These are phyloP conservation scores for Lenwebbia sp. DNA, from an alignment of 345 rosid species.

Conservation along the genomic window DNA sequence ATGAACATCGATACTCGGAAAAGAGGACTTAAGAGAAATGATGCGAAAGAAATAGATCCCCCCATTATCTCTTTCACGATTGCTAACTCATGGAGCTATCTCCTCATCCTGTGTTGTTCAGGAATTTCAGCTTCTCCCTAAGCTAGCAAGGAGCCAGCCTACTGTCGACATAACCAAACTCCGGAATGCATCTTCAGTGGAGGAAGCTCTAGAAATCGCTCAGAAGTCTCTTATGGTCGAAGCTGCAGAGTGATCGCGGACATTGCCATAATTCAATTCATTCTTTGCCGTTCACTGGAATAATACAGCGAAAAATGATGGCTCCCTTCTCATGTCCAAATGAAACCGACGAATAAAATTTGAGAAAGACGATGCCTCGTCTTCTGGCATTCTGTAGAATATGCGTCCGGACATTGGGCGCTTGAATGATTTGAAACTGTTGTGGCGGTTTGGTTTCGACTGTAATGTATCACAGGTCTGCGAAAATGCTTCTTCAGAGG, in stretches of 20 bases:
- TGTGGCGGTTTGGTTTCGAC: not conserved
- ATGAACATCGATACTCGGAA: not conserved
- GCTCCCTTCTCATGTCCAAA: not conserved
- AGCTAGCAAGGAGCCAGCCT: conserved; percentile 82
- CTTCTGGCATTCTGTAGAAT: not conserved
- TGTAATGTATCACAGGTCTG: not conserved
- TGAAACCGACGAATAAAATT: not conserved
- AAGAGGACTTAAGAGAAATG: not conserved
- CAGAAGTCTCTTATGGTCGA: conserved; percentile 23
- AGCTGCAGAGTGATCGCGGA: conserved; percentile 3
- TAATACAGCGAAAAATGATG: not conserved
- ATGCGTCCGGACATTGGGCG: not conserved
- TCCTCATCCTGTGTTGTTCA: not conserved
- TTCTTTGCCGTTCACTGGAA: not conserved
- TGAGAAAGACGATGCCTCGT: not conserved
- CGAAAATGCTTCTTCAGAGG: too few relatives aligned
- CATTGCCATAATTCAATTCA: not conserved
- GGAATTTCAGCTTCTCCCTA: conserved; percentile 86
- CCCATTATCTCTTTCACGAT: not conserved
- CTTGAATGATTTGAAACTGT: not conserved
- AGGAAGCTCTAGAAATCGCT: conserved; percentile 76
- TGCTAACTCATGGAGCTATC: not conserved
- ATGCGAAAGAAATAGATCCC: not conserved
- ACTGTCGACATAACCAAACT: conserved; percentile 60
- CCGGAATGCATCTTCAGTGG: conserved; percentile 70